Base-by-base conservation (phyloP, 495 filamentous ascomycete genomes). In the Cercophora sp. region DNA sequence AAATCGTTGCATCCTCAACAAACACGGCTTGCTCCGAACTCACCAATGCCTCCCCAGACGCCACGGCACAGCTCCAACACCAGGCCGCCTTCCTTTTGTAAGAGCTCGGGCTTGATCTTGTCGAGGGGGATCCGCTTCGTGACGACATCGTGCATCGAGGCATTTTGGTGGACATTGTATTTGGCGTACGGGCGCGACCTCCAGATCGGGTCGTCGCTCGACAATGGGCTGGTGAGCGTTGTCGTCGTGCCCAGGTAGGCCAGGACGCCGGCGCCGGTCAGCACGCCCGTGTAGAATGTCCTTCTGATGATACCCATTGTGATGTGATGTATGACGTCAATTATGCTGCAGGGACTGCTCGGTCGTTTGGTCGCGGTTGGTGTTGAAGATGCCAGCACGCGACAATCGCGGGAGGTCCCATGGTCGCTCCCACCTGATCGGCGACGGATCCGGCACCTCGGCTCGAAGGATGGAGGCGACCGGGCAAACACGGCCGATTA, bases 31-130 rank as follows among this genome's bases (percentile, higher is more conserved):
- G n/a, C n/a, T n/a, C n/a, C n/a, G n/a, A 10, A 70, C 77, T 55
- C 62, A 84, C 83, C 82, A 68, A 79, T 73, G 44, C 84, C 83
- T 48, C 82, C 72, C 82, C 82, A 87, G 25, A 86, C 74, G 27
- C 83, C 84, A 5, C 76, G 78, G 60, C 83, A 85, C 54, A 87
- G 85, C 42, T 79, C 79, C 51, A 82, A 72, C 6, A 76, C 76
- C 34, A 87, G 69, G 48, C 75, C 80, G 52, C 76, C 75, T 61
- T 83, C 69, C 60, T 78, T 73, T 66, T 85, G 73, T 8, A 86
- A 67, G 49, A 90, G 69, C 51, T 81, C 71, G 2, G 86, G 83
- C 48, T 79, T 78, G 35, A 90, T 81, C 61, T 82, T 79, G 27
- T 61, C 63, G 23, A 90, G 67, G 0, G 82, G 81, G 10, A 90